Conservation (phyloP, 805 yeast species). For the Metschnikowia kofuensis region DNA sequence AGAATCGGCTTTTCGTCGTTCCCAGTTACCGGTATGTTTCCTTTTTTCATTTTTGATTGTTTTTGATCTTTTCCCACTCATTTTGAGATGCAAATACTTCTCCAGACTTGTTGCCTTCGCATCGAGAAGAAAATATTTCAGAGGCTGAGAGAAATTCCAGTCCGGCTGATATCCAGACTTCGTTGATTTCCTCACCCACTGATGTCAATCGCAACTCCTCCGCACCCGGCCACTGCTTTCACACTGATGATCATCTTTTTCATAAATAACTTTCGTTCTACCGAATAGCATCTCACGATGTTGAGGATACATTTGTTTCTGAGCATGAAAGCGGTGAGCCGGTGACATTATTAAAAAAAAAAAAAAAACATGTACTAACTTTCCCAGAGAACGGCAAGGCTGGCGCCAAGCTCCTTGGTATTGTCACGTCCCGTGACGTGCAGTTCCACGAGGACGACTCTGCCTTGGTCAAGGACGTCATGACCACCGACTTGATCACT, state of each 20-base stretch:
- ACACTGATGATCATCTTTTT: constrained; percentile 51
- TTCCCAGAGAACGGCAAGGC: constrained; percentile 72
- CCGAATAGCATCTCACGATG: constrained; percentile 97
- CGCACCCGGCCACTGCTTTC: not conserved
- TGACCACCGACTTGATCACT: constrained; percentile 87
- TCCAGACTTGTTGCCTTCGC: too few species aligned
- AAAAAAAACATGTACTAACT: constrained; percentile 13
- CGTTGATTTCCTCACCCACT: too few species aligned
- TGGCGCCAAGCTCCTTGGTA: constrained; percentile 90
- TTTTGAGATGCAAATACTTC: too few species aligned
- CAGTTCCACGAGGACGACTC: constrained; percentile 83
- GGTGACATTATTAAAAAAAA: not conserved
- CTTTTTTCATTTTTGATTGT: constrained; percentile 6
- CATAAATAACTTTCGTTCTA: constrained; percentile 97
- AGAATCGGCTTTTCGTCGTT: constrained; percentile 90
- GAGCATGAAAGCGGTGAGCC: constrained; percentile 2
- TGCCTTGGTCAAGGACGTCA: constrained; percentile 66
- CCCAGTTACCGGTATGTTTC: constrained; percentile 97
- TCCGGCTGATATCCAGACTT: too few species aligned
- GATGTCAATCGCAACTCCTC: too few species aligned
- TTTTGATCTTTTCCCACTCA: not conserved
- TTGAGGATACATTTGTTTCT: constrained; percentile 66
- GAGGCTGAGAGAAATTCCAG: too few species aligned
- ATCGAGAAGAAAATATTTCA: too few species aligned
- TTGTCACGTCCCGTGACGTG: constrained; percentile 93